These are phyloP conservation scores for Lecanoromycetidae sp. DNA, from an alignment of 2,329 filamentous ascomycete species.

Conservation along the genomic window DNA sequence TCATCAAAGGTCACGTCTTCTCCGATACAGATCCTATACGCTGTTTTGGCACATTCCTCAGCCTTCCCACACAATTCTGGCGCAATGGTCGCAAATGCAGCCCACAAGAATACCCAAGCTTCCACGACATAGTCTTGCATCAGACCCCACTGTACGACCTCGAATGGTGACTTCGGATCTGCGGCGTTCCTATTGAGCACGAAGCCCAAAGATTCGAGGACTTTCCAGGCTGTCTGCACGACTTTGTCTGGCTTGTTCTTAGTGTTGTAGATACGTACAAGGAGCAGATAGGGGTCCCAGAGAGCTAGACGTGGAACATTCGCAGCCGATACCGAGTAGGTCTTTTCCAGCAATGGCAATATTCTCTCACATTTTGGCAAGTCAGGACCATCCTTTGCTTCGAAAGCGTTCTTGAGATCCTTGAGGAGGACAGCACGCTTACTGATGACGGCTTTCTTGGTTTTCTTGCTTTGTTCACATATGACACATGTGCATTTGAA, in stretches of 20 bases:
- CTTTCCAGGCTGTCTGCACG: neutral
- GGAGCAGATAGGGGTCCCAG: neutral
- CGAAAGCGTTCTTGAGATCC: neutral
- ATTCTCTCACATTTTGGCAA: neutral
- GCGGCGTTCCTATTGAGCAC: neutral
- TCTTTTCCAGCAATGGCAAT: neutral
- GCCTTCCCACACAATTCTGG: neutral
- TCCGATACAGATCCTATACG: constrained; percentile 26
- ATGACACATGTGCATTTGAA: constrained; percentile 34
- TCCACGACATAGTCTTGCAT: neutral
- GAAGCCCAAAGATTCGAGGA: constrained; percentile 8
- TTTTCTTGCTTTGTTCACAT: constrained; percentile 25
- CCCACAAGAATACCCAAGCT: constrained; percentile 10
- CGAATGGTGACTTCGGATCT: neutral
- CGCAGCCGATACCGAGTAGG: neutral
- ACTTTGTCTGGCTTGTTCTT: neutral
- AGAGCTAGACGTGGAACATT: neutral
- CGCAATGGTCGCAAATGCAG: neutral
- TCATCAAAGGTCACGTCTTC: constrained; percentile 26
- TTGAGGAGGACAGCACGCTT: neutral
- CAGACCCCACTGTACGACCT: constrained; percentile 13
- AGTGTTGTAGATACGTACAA: neutral
- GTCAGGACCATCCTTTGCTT: neutral
- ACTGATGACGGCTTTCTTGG: constrained; percentile 9
- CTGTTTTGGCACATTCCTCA: constrained; percentile 23